phyloP scores from a whole-genome alignment of 768 basidiomycete species.

The Mrakia hoshinonis region DNA sequence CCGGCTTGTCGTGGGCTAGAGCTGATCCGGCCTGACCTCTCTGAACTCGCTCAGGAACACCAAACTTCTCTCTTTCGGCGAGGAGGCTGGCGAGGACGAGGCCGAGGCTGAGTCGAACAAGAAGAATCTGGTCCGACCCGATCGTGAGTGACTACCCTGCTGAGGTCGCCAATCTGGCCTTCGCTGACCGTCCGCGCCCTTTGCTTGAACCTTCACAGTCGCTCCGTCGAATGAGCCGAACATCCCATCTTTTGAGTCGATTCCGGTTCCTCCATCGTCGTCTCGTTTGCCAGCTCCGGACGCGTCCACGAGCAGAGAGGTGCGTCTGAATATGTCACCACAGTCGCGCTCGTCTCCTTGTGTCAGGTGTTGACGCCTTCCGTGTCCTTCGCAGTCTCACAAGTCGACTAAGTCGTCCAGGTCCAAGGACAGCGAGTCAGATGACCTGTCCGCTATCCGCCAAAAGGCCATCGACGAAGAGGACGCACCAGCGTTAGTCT shows the following conservation, averaged over 20 bases:
- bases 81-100: conserved; percentile 54
- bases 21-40: background rate
- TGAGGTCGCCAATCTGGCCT: background rate
- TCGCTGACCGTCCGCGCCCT: background rate
- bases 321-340: too few relatives aligned
- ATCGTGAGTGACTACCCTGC: conserved; percentile 51
- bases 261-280: background rate
- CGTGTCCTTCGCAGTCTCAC: conserved; percentile 43
- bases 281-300: conserved; percentile 6
- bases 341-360: conserved; percentile 3
- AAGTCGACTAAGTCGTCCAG: background rate
- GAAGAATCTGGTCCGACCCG: conserved; percentile 78
- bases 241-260: background rate
- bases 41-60: conserved; percentile 56
- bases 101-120: conserved; percentile 51
- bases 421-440: conserved; percentile 6
- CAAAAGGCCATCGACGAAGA: conserved; percentile 23
- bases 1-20: too few relatives aligned
- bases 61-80: conserved; percentile 79
- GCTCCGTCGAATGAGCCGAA: background rate
- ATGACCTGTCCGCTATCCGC: conserved; percentile 23
- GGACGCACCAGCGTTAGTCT: conserved; percentile 23
- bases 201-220: background rate
- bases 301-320: conserved; percentile 34
- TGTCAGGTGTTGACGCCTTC: conserved; percentile 59